phyloP scores from a whole-genome alignment of 805 yeast species.

The Scheffersomyces amazonensis region DNA sequence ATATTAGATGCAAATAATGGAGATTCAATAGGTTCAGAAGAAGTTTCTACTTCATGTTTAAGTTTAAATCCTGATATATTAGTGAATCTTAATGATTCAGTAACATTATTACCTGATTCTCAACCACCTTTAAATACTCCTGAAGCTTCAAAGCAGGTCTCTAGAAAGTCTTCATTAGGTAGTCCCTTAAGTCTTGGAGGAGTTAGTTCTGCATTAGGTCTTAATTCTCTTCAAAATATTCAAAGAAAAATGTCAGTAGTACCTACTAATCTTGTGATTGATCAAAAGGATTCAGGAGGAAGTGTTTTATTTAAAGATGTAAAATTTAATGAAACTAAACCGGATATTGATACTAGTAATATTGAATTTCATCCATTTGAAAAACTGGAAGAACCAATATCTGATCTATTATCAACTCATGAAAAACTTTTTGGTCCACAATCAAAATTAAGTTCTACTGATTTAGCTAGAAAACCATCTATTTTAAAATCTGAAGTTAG shows the following conservation, averaged over 20 bases:
- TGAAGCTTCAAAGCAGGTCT: conserved; percentile 10
- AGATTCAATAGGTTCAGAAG: conserved; percentile 15
- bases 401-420: conserved; percentile 29
- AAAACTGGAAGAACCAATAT: conserved; percentile 11
- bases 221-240: conserved; percentile 11
- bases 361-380: conserved; percentile 1
- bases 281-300: conserved; percentile 3
- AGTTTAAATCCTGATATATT: conserved; percentile 17
- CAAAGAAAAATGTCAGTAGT: conserved; percentile 25
- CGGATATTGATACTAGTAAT: neutral
- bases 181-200: conserved; percentile 16
- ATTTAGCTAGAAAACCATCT: neutral
- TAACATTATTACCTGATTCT: neutral
- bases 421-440: conserved; percentile 20
- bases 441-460: neutral
- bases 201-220: conserved; percentile 7
- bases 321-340: conserved; percentile 11
- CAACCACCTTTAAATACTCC: conserved; percentile 1
- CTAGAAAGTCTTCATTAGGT: conserved; percentile 19
- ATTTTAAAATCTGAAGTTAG: conserved; percentile 10
- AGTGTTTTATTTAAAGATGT: conserved; percentile 23
- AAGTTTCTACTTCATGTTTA: conserved; percentile 21
- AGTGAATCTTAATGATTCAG: conserved; percentile 1
- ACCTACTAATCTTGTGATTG: conserved; percentile 23
- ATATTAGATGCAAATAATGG: conserved; percentile 10